phyloP scores from a whole-genome alignment of 768 basidiomycete genomes.

The Strobilomyces dryophilus region DNA sequence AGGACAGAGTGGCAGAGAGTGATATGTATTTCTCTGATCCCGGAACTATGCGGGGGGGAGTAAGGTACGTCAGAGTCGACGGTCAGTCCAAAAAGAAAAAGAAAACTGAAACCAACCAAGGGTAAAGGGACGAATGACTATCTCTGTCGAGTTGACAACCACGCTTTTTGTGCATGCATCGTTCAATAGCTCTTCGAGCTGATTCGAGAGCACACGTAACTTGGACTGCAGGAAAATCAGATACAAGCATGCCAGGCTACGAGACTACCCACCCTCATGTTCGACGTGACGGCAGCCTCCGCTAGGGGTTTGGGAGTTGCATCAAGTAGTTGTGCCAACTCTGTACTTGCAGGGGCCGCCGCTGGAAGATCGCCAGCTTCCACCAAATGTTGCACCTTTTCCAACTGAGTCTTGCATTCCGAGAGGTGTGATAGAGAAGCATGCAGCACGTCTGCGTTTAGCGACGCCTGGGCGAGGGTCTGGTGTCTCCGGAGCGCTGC shows the following conservation, averaged over 20 bases:
- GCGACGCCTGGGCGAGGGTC: conserved; percentile 55
- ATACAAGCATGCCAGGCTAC: neutral
- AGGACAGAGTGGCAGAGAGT: conserved; percentile 53
- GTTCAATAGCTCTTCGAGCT: conserved; percentile 66
- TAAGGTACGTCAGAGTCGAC: conserved; percentile 1
- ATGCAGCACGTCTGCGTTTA: conserved; percentile 49
- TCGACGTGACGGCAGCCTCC: conserved; percentile 47
- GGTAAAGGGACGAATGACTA: conserved; percentile 51
- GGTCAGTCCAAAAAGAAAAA: neutral
- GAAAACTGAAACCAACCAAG: conserved; percentile 39
- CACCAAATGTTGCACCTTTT: conserved; percentile 42
- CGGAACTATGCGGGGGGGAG: conserved; percentile 42
- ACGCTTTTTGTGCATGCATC: conserved; percentile 65
- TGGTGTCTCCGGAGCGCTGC: conserved; percentile 55
- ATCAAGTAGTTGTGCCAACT: conserved; percentile 43
- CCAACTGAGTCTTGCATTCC: conserved; percentile 46
- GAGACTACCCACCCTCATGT: conserved; percentile 51
- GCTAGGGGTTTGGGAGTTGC: conserved; percentile 48
- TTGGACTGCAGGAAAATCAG: conserved; percentile 40
- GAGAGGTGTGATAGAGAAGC: conserved; percentile 54
- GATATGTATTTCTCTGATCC: conserved; percentile 48
- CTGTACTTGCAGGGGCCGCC: conserved; percentile 45
- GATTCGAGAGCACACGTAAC: conserved; percentile 51
- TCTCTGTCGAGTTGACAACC: conserved; percentile 42
- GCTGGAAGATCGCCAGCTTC: conserved; percentile 59